Evolutionary conservation across 2,329 filamentous ascomycete species (phyloP).

Genomic region (Aspergillus novoparasiticus): DNA sequence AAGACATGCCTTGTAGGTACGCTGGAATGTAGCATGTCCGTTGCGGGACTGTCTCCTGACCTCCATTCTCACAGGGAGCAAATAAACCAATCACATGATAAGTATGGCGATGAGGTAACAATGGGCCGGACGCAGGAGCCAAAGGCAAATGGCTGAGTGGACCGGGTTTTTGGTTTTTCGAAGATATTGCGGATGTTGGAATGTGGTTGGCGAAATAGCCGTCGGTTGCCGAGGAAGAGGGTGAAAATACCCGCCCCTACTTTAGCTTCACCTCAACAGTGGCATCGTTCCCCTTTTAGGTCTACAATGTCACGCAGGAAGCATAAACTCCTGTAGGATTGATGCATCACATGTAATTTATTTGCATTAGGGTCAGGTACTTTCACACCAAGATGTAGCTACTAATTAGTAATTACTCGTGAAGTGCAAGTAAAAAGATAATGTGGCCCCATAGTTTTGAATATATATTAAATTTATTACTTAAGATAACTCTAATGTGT

Average conservation of each 20-base stretch:
- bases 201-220: constrained; percentile 20
- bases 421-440: too few species aligned
- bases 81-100: constrained; percentile 19
- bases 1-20: constrained; percentile 58
- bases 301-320: neutral
- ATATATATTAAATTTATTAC: neutral
- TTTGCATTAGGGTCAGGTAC: neutral
- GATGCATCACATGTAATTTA: neutral
- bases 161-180: constrained; percentile 4
- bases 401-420: neutral
- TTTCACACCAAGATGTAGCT: neutral
- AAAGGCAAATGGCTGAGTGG: neutral
- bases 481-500: neutral
- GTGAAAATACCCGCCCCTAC: constrained; percentile 12
- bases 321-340: neutral
- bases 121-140: neutral
- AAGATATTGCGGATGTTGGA: constrained; percentile 9
- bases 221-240: constrained; percentile 13
- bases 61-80: constrained; percentile 21
- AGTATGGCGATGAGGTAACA: neutral
- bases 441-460: too few species aligned
- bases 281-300: neutral
- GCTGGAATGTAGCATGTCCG: constrained; percentile 43
- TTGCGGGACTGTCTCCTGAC: constrained; percentile 20
- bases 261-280: neutral